Conservation (phyloP, 169 alveolate species). For the Cryptosporidium parvum region DNA sequence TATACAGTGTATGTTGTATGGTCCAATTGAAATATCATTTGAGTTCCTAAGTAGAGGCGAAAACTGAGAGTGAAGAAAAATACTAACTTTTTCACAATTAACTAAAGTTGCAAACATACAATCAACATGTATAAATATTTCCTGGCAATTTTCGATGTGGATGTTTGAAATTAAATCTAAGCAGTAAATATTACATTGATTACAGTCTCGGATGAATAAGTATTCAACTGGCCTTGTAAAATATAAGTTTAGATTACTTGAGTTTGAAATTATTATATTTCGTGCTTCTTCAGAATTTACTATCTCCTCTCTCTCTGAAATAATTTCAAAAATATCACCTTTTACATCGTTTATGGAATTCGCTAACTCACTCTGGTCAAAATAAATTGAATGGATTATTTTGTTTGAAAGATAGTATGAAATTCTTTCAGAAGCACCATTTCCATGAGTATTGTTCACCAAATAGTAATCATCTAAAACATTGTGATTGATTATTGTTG, state of each 20-base stretch:
- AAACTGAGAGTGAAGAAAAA: slow-evolving; percentile 50
- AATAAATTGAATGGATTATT: not conserved
- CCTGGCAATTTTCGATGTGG: slow-evolving; percentile 3
- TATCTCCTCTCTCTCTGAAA: slow-evolving; percentile 9
- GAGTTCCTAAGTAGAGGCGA: slow-evolving; percentile 33
- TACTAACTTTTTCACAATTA: not conserved
- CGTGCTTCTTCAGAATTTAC: slow-evolving; percentile 1
- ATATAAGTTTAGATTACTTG: slow-evolving; percentile 11
- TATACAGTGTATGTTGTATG: slow-evolving; percentile 36
- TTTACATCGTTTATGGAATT: not conserved
- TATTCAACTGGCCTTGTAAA: slow-evolving; percentile 26
- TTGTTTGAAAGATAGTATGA: not conserved
- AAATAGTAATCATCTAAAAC: slow-evolving; percentile 23
- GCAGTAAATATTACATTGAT: slow-evolving; percentile 13
- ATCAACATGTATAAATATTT: slow-evolving; percentile 5
- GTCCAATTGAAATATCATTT: slow-evolving; percentile 20
- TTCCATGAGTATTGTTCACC: not conserved
- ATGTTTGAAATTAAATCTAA: slow-evolving; percentile 29
- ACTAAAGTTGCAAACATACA: slow-evolving; percentile 19
- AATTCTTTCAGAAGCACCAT: not conserved
- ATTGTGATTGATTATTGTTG: slow-evolving; percentile 6
- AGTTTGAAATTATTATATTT: slow-evolving; percentile 20
- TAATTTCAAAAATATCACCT: not conserved
- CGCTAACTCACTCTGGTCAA: not conserved
- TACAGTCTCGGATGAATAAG: not conserved